Evolutionary conservation across 208 protist genomes (phyloP).

Genomic region (Trichomonas vaginalis): DNA sequence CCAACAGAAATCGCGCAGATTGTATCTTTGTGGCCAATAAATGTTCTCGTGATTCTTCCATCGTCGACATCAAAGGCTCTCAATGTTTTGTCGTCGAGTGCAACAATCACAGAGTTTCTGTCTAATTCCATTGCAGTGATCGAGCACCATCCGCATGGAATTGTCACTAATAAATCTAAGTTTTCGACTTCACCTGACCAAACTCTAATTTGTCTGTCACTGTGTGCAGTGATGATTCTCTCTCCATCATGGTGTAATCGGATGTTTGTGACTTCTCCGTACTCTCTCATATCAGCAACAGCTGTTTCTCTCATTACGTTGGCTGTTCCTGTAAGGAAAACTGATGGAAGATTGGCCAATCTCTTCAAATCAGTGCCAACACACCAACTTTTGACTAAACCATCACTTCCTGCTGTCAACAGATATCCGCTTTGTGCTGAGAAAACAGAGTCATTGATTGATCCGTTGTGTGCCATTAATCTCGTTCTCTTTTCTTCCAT

Average conservation of each 20-base stretch:
- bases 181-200: not conserved
- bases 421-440: not conserved
- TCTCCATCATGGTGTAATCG: not conserved
- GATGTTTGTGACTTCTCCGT: not conserved
- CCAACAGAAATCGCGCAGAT: not conserved
- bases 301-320: not conserved
- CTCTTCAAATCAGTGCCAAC: not conserved
- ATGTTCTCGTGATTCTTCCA: not conserved
- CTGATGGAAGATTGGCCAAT: not conserved
- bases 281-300: not conserved
- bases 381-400: not conserved
- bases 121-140: not conserved
- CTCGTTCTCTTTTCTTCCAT: not conserved
- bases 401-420: not conserved
- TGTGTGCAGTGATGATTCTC: not conserved
- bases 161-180: not conserved
- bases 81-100: not conserved
- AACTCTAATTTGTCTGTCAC: not conserved
- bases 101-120: not conserved
- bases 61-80: not conserved
- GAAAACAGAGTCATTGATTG: not conserved
- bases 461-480: not conserved
- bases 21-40: not conserved
- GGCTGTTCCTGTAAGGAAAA: not conserved
- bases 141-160: not conserved